Base-by-base conservation (phyloP, 2,329 filamentous ascomycete genomes). In the Remersonia thermophila region DNA sequence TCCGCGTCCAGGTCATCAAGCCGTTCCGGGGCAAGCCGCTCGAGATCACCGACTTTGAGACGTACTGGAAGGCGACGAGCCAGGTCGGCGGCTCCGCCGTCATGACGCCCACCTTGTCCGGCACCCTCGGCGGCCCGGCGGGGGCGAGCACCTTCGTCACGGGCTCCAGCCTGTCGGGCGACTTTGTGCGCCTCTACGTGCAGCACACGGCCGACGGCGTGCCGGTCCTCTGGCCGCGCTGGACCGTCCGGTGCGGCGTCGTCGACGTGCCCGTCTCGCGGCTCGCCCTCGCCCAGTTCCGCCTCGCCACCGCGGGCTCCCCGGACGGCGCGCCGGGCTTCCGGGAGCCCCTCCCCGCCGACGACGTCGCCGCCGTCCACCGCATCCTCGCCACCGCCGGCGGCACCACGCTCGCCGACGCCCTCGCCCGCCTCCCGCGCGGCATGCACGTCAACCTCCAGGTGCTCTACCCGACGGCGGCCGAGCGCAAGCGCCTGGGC, bases 11-110 rank as follows among this genome's bases (percentile, higher is more conserved):
- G 55, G 85, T 96, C 17, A 93, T 98, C 56, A 95, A 94, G 53
- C 91, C 91, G 0, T 98, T 96, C 62, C 77, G 79, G 44, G 89
- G 91, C 7, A 81, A 86, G 42, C 86, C 91, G 3, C 66, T 98
- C 15, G 91, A 98, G 57, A 95, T 98, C 42, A 93, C 91, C 1
- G 87, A 96, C 53, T 98, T 96, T 50, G 91, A 93, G 44, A 96
- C 91, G 0, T 98, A 98, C 59, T 98, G 91, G 91, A 98, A 96
- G 59, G 89, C 89, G 0, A 98, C 91, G 1, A 94, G 86, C 51
- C 86, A 94, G 49, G 72, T 91, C 32, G 85, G 5, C 3, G 12
- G 12, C 14, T 13, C 94, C 55, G 78, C 83, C 34, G 38, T 40
- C 9, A 42, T 37, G 28, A 39, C 38, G 7, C 30, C 39, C 2